phyloP scores from a whole-genome alignment of 345 rosid species.

The Bretschneidera sinensis region DNA sequence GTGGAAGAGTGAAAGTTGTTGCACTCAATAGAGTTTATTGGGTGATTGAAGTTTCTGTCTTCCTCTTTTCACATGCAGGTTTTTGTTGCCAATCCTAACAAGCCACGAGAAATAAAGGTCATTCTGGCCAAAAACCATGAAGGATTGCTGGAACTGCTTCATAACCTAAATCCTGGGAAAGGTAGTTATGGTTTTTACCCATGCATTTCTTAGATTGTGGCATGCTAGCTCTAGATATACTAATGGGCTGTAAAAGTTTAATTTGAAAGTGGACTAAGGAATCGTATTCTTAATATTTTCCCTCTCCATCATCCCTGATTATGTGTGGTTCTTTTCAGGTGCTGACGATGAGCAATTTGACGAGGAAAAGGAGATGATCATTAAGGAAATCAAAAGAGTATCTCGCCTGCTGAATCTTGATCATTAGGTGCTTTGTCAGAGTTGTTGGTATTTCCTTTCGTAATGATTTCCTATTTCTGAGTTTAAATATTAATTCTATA shows the following conservation, averaged over 20 bases:
- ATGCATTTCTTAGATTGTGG: not conserved
- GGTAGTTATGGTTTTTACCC: constrained; percentile 36
- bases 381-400: constrained; percentile 69
- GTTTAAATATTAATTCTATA: constrained; percentile 6
- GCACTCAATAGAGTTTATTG: not conserved
- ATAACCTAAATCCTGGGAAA: constrained; percentile 69
- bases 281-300: not conserved
- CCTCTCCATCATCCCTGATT: not conserved
- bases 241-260: not conserved
- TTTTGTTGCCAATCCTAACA: constrained; percentile 97
- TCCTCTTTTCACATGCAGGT: constrained; percentile 37
- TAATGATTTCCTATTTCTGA: not conserved
- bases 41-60: not conserved
- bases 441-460: not conserved
- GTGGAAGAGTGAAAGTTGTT: not conserved
- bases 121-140: constrained; percentile 82
- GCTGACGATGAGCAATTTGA: constrained; percentile 90
- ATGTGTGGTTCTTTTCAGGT: constrained; percentile 31
- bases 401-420: constrained; percentile 39
- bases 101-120: constrained; percentile 78
- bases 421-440: constrained; percentile 12
- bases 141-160: constrained; percentile 63
- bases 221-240: not conserved
- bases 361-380: constrained; percentile 88
- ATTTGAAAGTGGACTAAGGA: not conserved